phyloP scores from a whole-genome alignment of 1,284 basidiomycete species.

The Melampsora americana region DNA sequence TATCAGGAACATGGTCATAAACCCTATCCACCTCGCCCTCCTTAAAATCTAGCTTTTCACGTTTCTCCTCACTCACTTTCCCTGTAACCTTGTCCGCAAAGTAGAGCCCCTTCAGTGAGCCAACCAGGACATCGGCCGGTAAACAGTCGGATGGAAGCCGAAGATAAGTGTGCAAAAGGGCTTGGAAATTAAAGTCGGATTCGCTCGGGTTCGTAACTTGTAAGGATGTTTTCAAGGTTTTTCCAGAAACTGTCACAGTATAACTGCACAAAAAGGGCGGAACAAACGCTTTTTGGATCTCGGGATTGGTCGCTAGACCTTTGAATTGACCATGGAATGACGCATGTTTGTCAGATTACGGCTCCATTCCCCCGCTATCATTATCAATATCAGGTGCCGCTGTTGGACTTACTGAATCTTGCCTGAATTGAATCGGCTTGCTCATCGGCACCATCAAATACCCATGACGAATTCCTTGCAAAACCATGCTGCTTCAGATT shows the following conservation, averaged over 20 bases:
- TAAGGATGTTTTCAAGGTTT: slow-evolving; percentile 45
- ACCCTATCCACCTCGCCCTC: slow-evolving; percentile 51
- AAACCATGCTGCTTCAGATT: slow-evolving; percentile 53
- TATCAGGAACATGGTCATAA: slow-evolving; percentile 42
- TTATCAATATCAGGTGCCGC: neutral
- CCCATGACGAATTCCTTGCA: slow-evolving; percentile 49
- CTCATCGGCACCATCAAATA: slow-evolving; percentile 43
- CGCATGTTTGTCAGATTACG: slow-evolving; percentile 46
- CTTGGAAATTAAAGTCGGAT: slow-evolving; percentile 53
- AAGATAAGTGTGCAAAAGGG: slow-evolving; percentile 55
- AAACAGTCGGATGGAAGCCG: slow-evolving; percentile 49
- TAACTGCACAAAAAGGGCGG: slow-evolving; percentile 50
- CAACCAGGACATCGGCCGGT: slow-evolving; percentile 46
- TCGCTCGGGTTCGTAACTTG: slow-evolving; percentile 46
- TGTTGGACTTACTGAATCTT: slow-evolving; percentile 46
- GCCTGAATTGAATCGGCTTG: slow-evolving; percentile 47
- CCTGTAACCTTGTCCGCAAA: slow-evolving; percentile 49
- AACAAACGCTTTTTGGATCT: slow-evolving; percentile 46
- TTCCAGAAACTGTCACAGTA: slow-evolving; percentile 49
- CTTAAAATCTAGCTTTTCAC: slow-evolving; percentile 44
- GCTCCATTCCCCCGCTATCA: too few relatives aligned
- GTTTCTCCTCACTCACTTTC: slow-evolving; percentile 35
- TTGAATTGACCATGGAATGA: too few relatives aligned
- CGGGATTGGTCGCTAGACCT: slow-evolving; percentile 13
- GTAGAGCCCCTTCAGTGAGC: slow-evolving; percentile 47